These are phyloP conservation scores for Chionographis japonica DNA, from an alignment of 106 monocot species.

Conservation along the genomic window DNA sequence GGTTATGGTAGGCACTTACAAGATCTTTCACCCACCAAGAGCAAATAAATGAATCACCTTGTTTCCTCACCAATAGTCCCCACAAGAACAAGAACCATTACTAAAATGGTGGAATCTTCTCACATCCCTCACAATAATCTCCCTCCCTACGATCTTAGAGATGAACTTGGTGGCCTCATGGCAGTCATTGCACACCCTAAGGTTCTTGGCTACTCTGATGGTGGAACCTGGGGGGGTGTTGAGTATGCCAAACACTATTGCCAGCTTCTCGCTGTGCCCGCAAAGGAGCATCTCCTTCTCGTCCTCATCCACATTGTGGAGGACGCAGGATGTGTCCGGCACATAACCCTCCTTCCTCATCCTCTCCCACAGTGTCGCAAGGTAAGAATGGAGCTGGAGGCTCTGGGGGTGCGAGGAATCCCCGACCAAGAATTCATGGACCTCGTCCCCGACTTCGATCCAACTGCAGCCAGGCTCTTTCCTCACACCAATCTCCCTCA, in stretches of 20 bases:
- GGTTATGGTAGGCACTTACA: no score
- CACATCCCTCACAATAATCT: slow-evolving; percentile 7
- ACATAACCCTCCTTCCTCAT: slow-evolving; percentile 58
- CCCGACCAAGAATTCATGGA: slow-evolving; percentile 64
- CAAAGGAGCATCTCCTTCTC: slow-evolving; percentile 56
- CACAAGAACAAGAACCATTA: no score
- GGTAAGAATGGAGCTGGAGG: slow-evolving; percentile 22
- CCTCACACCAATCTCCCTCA: slow-evolving; percentile 68
- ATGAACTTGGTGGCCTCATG: slow-evolving; percentile 58
- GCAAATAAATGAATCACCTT: no score
- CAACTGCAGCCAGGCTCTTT: slow-evolving; percentile 89
- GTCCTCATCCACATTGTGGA: slow-evolving; percentile 49
- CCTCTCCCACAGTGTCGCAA: slow-evolving; percentile 37
- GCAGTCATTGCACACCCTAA: slow-evolving; percentile 73
- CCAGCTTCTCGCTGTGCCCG: slow-evolving; percentile 70
- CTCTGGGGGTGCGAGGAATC: slow-evolving; percentile 66
- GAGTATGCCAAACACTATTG: slow-evolving; percentile 59
- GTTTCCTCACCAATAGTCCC: no score
- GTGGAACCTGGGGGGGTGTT: slow-evolving; percentile 37
- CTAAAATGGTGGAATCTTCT: no score
- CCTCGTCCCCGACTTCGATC: slow-evolving; percentile 60
- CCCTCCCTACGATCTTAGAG: slow-evolving; percentile 45
- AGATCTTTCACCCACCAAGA: no score
- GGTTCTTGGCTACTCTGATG: slow-evolving; percentile 76
- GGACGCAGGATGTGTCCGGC: slow-evolving; percentile 22